phyloP scores from a whole-genome alignment of 1,139 yeast genomes.

The Williopsis jadinii region DNA sequence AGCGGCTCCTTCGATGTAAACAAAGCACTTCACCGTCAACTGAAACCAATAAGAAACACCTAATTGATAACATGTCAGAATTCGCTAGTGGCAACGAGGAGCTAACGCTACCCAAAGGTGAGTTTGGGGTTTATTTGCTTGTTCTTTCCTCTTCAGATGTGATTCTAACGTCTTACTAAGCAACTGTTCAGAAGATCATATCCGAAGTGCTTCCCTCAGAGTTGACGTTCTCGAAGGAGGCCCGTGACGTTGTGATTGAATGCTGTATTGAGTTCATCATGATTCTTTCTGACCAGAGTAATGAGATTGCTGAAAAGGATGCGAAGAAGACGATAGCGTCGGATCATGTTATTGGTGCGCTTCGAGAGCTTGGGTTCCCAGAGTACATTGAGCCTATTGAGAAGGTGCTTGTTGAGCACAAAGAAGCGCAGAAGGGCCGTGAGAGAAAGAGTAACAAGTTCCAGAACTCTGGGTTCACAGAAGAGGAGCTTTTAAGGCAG shows the following conservation, averaged over 20 bases:
- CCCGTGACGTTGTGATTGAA: slow-evolving; percentile 91
- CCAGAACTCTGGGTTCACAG: slow-evolving; percentile 85
- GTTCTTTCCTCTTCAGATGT: background rate
- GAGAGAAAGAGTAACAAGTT: slow-evolving; percentile 91
- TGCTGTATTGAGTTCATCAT: slow-evolving; percentile 94
- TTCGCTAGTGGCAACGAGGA: slow-evolving; percentile 24
- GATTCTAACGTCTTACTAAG: slow-evolving; percentile 28
- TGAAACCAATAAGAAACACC: background rate
- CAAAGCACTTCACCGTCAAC: background rate
- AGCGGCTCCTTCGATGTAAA: background rate
- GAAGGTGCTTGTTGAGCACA: slow-evolving; percentile 78
- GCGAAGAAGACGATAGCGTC: slow-evolving; percentile 95
- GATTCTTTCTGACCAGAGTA: slow-evolving; percentile 89
- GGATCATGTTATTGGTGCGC: slow-evolving; percentile 90
- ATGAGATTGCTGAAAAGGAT: slow-evolving; percentile 94
- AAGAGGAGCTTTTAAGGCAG: slow-evolving; percentile 84
- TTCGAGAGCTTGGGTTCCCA: slow-evolving; percentile 80
- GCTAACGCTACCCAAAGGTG: slow-evolving; percentile 27
- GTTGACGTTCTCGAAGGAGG: slow-evolving; percentile 84
- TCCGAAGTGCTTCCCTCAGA: slow-evolving; percentile 85
- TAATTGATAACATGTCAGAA: slow-evolving; percentile 16
- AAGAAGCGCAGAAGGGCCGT: slow-evolving; percentile 79
- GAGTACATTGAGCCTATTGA: slow-evolving; percentile 81
- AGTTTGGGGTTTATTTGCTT: slow-evolving; percentile 4
- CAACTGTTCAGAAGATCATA: slow-evolving; percentile 93